Evolutionary conservation across 2,329 filamentous ascomycete species (phyloP).

Genomic region (Hortaea werneckii): DNA sequence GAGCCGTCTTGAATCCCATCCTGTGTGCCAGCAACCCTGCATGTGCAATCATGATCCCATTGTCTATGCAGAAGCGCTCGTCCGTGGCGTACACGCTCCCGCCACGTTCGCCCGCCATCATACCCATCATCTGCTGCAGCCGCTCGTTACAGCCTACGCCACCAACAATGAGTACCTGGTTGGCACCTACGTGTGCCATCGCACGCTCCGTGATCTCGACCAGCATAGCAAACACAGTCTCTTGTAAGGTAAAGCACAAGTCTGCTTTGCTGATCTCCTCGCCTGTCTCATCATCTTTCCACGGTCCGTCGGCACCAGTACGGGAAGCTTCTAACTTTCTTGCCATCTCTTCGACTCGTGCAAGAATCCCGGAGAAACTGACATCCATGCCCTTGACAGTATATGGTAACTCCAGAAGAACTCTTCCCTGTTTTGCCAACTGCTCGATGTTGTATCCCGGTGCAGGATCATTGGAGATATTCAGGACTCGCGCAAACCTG

Average conservation of each 20-base stretch:
- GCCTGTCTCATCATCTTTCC: conserved; percentile 37
- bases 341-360: conserved; percentile 70
- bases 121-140: conserved; percentile 95
- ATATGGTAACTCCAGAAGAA: conserved; percentile 81
- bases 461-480: conserved; percentile 89
- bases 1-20: conserved; percentile 64
- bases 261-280: conserved; percentile 66
- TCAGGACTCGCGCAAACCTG: conserved; percentile 81
- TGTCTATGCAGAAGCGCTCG: conserved; percentile 96
- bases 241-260: conserved; percentile 87
- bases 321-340: conserved; percentile 45
- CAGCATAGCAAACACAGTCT: conserved; percentile 92
- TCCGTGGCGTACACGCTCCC: conserved; percentile 91
- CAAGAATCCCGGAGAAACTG: conserved; percentile 86
- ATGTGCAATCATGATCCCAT: conserved; percentile 99
- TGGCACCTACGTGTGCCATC: conserved; percentile 92
- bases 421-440: conserved; percentile 62
- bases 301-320: conserved; percentile 12
- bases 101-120: conserved; percentile 81
- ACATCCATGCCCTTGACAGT: conserved; percentile 99
- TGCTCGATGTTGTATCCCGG: conserved; percentile 98
- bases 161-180: conserved; percentile 86
- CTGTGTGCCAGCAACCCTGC: conserved; percentile 78
- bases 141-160: conserved; percentile 93
- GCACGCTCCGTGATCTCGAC: conserved; percentile 97